Base-by-base conservation (phyloP, 345 rosid genomes). In the Schrenkiella parvula region DNA sequence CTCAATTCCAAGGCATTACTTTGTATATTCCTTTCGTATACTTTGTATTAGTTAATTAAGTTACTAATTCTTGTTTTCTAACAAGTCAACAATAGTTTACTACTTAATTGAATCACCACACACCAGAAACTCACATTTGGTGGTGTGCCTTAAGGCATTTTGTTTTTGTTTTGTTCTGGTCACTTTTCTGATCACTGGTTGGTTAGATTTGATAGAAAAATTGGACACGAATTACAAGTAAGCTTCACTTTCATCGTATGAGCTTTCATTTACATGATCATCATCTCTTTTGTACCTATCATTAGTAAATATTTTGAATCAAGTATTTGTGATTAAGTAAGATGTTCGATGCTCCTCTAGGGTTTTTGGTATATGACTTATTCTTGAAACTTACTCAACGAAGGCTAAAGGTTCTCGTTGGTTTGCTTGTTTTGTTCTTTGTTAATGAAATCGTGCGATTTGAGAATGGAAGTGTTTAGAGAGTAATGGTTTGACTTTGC, bases 401-500 rank as follows among this genome's bases (percentile, higher is more conserved):
- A 32, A 18, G 62, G 62, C 31, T 37, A 2, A 37, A 37, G 12
- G 43, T 37, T 21, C 42, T 56, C 17, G 12, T 3, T 18, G 25
- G 42, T 15, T 35, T 58, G 14, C 22, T 42, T 41, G 38, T 41
- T 56, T 15, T 25, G 18, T 55, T 3, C 1, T 8, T 8, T 29
- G 7, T 29, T 13, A 13, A 21, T 59, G 19, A 29, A 59, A 39
- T 5, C 14, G 8, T 47, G 31, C 12, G 7, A 42, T 28, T 31
- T 43, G 55, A 46, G 50, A 52, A 25, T 65, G 18, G 3, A 28
- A 31, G 29, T 63, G 11, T 39, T 25, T 31, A 6, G 51, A 58
- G 43, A 38, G 6, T 50, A 21, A 39, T 58, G 23, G 37, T 41
- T 65, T 77, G 21, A 56, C 23, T 42, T 65, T 75, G 84, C 88